Evolutionary conservation across 305 asterid genomes (phyloP).

Genomic region (Fraxinus paxiana): DNA sequence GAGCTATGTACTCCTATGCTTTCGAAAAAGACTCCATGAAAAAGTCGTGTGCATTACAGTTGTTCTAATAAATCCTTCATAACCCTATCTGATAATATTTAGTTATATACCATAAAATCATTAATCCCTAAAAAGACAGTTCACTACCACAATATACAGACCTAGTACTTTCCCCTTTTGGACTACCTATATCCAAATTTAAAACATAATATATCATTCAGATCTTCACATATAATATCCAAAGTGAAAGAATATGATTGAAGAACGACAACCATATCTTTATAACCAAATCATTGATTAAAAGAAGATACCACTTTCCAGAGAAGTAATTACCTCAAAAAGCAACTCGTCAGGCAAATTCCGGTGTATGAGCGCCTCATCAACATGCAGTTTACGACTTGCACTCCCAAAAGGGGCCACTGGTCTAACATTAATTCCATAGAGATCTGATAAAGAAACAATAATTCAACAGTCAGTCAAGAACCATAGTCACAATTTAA

Average conservation of each 20-base stretch:
- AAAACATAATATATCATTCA: not conserved
- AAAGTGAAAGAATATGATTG: not conserved
- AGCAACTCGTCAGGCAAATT: slow-evolving; percentile 82
- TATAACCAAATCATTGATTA: not conserved
- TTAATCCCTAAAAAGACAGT: not conserved
- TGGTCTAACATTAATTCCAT: slow-evolving; percentile 83
- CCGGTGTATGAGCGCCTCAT: slow-evolving; percentile 65
- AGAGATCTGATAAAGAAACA: slow-evolving; percentile 54
- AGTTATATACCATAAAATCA: not conserved
- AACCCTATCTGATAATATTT: not conserved
- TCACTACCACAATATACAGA: not conserved
- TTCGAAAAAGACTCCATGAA: not conserved
- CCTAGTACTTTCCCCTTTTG: not conserved
- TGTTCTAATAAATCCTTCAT: not conserved
- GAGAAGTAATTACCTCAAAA: slow-evolving; percentile 53
- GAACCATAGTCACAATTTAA: not conserved
- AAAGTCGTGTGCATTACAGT: not conserved
- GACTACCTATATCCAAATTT: not conserved
- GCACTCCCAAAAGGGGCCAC: slow-evolving; percentile 72
- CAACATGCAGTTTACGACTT: slow-evolving; percentile 54
- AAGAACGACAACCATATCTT: not conserved
- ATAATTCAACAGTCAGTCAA: not conserved
- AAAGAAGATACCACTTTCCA: slow-evolving; percentile 1
- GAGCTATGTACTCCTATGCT: not conserved
- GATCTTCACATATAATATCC: not conserved